Base-by-base conservation (phyloP, 2,329 filamentous ascomycete species). In the Diaporthe amygdali region DNA sequence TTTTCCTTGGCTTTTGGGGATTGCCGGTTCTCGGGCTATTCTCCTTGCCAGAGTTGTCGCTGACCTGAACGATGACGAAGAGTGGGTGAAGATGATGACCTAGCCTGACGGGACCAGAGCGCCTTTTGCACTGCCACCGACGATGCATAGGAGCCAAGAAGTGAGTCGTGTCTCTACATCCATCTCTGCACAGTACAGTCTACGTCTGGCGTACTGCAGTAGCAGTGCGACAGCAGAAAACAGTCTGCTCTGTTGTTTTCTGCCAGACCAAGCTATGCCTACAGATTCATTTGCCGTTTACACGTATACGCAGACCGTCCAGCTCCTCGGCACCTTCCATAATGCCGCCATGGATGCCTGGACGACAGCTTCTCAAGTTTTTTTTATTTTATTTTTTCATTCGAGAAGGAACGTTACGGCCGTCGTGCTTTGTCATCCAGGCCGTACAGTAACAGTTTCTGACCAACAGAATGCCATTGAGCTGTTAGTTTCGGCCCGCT, bases 41-140 rank as follows among this genome's bases (percentile, higher is more conserved):
- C 2, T 27, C 59, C 20, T 37, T 22, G n/a, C 37, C 17, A 44
- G 55, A 44, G 55, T 41, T 39, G 27, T 2, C 12, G 32, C 52
- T 55, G 52, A 55, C 10, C 52, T 55, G 37, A 14, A n/a, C n/a
- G n/a, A n/a, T n/a, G n/a, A n/a, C n/a, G n/a, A n/a, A n/a, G n/a
- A n/a, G n/a, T n/a, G n/a, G n/a, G n/a, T n/a, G n/a, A n/a, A n/a
- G n/a, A n/a, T n/a, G n/a, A n/a, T n/a, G n/a, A 41, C 22, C 34
- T 41, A 30, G 39, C 22, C 39, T 61, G 25, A 30, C 56, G 37
- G 56, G 22, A 15, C 56, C 37, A 72, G 74, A 71, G 75, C 78
- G 5, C 74, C 76, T 32, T 74, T 81, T 84, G 51, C 83, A 77
- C 59, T 84, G 83, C 55, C 86, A 84, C 56, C 82, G 44, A 25